phyloP scores from a whole-genome alignment of 441 rosid genomes.

The Macaranga tanarius region DNA sequence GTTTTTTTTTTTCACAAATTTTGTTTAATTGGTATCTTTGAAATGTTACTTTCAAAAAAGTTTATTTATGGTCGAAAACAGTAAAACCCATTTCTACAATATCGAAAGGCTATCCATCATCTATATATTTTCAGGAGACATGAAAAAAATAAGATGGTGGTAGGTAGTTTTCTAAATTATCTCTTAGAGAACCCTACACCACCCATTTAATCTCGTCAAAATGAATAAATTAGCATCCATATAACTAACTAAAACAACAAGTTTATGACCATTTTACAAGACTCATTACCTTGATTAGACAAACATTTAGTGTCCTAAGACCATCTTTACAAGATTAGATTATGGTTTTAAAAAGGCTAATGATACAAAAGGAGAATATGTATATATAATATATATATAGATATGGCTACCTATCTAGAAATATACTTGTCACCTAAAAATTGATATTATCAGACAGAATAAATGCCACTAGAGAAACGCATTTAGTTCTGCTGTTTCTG shows the following conservation, averaged over 20 bases:
- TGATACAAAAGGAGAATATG: slow-evolving; percentile 27
- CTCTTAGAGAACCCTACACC: slow-evolving; percentile 30
- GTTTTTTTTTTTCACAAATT: slow-evolving; percentile 30
- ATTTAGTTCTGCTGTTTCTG: slow-evolving; percentile 63
- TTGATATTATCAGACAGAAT: slow-evolving; percentile 29
- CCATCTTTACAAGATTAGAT: slow-evolving; percentile 22
- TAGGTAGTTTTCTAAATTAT: slow-evolving; percentile 33
- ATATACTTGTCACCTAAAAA: slow-evolving; percentile 54
- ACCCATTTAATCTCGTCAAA: slow-evolving; percentile 23
- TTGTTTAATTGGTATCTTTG: slow-evolving; percentile 20
- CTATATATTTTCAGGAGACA: slow-evolving; percentile 33
- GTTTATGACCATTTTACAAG: slow-evolving; percentile 25
- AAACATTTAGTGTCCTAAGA: slow-evolving; percentile 17
- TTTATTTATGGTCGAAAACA: slow-evolving; percentile 26
- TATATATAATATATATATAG: no score
- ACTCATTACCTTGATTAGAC: slow-evolving; percentile 30
- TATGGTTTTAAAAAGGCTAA: slow-evolving; percentile 27
- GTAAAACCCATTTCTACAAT: slow-evolving; percentile 20
- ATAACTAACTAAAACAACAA: slow-evolving; percentile 39
- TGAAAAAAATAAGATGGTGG: slow-evolving; percentile 32
- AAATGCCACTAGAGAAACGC: slow-evolving; percentile 30
- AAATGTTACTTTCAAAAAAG: slow-evolving; percentile 33
- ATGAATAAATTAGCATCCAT: slow-evolving; percentile 15
- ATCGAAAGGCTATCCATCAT: slow-evolving; percentile 13
- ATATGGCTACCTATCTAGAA: slow-evolving; percentile 32